A percentile compares a stretch with the other conserved stretches of the same genome.
Evolutionary conservation across 768 basidiomycete genomes (phyloP).

Genomic region (Panaeolus papilionaceus): DNA sequence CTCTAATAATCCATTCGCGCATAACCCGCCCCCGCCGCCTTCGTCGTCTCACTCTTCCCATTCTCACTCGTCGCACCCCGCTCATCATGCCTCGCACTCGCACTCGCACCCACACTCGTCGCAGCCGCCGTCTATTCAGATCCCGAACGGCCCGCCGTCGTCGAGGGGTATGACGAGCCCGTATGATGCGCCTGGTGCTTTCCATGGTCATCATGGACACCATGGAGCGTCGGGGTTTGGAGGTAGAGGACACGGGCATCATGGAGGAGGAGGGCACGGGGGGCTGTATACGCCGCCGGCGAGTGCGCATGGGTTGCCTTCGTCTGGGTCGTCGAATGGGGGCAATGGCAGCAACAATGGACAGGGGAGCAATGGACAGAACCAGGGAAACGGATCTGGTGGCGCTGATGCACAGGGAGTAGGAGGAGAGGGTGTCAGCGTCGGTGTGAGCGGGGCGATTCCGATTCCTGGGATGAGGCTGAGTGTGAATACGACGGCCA

Average conservation of each 20-base stretch:
- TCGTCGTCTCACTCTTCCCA: no score
- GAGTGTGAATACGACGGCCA: conserved; percentile 12
- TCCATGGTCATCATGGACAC: not conserved
- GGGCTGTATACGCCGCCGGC: conserved; percentile 50
- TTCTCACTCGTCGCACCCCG: no score
- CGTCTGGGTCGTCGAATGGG: conserved; percentile 12
- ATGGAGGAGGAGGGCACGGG: conserved; percentile 32
- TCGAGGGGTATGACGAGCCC: not conserved
- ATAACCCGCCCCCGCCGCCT: conserved; percentile 27
- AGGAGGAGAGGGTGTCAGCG: not conserved
- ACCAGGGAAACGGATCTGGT: conserved; percentile 9
- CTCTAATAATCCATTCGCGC: conserved; percentile 40
- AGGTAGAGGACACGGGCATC: not conserved
- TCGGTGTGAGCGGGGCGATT: not conserved
- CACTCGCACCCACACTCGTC: no score
- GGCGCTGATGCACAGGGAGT: not conserved
- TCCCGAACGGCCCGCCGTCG: not conserved
- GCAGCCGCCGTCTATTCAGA: conserved; percentile 21
- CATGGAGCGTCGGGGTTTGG: conserved; percentile 14
- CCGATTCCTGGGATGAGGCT: not conserved
- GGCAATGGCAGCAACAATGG: conserved; percentile 11
- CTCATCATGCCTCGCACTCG: no score
- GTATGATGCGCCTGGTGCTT: not conserved
- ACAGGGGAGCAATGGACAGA: not conserved
- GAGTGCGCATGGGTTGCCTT: conserved; percentile 42